phyloP scores from a whole-genome alignment of 2,329 filamentous ascomycete species.

The Periconia sp. region DNA sequence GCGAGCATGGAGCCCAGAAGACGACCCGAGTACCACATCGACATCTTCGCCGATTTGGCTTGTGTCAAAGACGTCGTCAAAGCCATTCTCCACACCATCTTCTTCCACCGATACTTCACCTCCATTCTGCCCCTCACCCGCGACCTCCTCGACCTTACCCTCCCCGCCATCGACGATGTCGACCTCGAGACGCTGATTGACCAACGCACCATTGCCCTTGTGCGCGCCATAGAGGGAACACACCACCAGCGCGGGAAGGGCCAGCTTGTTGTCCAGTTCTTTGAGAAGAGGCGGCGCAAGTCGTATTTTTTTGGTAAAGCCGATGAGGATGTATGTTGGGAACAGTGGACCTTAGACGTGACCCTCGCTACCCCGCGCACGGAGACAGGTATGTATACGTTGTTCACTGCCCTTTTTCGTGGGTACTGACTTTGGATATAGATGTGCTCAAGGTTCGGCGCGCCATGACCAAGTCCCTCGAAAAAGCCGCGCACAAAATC shows the following conservation, averaged over 20 bases:
- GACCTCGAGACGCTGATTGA: conserved; percentile 94
- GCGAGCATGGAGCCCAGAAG: conserved; percentile 63
- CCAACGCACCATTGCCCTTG: conserved; percentile 75
- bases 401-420: not conserved
- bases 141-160: conserved; percentile 86
- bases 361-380: conserved; percentile 89
- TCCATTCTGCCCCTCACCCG: conserved; percentile 78
- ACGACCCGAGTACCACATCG: conserved; percentile 87
- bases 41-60: conserved; percentile 87
- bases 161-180: conserved; percentile 85
- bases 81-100: conserved; percentile 94
- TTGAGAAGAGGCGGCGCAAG: conserved; percentile 86
- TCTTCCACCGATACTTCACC: conserved; percentile 98
- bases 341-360: conserved; percentile 91
- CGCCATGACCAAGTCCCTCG: conserved; percentile 87
- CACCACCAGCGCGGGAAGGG: conserved; percentile 64
- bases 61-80: conserved; percentile 92
- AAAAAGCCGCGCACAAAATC: conserved; percentile 86
- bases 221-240: conserved; percentile 71
- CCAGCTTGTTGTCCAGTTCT: conserved; percentile 86
- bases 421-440: conserved; percentile 37
- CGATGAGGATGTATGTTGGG: conserved; percentile 96
- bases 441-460: conserved; percentile 86
- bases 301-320: conserved; percentile 72
- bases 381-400: conserved; percentile 69